These are phyloP conservation scores for Pelargonium nanum DNA, from an alignment of 345 rosid genomes.

Conservation along the genomic window DNA sequence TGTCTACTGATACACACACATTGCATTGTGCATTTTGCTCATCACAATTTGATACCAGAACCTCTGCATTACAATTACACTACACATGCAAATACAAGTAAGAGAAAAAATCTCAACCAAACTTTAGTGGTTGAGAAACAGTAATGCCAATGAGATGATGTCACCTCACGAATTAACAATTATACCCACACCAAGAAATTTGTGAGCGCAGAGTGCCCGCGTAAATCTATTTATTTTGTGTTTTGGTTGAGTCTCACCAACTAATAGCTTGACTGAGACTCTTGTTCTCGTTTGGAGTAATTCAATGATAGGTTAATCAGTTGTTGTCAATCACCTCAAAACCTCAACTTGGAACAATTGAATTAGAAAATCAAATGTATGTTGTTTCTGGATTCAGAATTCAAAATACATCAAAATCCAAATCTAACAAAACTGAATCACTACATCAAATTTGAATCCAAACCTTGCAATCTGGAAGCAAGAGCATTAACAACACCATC, in stretches of 20 bases:
- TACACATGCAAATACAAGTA: neutral
- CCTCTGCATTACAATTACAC: neutral
- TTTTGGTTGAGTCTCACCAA: too few species aligned
- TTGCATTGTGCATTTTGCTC: neutral
- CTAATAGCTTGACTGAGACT: too few species aligned
- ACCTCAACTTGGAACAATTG: neutral
- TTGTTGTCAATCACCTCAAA: neutral
- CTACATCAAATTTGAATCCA: neutral
- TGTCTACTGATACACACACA: too few species aligned
- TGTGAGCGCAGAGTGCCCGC: too few species aligned
- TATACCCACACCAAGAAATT: too few species aligned
- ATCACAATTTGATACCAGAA: neutral
- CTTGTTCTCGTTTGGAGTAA: too few species aligned
- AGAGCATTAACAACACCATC: constrained; percentile 38
- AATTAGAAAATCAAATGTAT: neutral
- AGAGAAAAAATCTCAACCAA: too few species aligned
- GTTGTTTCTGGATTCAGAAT: too few species aligned
- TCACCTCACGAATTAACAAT: too few species aligned
- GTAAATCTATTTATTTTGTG: too few species aligned
- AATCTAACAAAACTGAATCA: neutral
- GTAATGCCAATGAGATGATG: too few species aligned
- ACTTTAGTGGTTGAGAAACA: too few species aligned
- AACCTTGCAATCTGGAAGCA: constrained; percentile 13
- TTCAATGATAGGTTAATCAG: neutral
- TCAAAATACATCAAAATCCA: neutral